Evolutionary conservation across 495 filamentous ascomycete species (phyloP), one percentile per base, ranked within the genome.

Genomic region (Letharia columbiana): DNA sequence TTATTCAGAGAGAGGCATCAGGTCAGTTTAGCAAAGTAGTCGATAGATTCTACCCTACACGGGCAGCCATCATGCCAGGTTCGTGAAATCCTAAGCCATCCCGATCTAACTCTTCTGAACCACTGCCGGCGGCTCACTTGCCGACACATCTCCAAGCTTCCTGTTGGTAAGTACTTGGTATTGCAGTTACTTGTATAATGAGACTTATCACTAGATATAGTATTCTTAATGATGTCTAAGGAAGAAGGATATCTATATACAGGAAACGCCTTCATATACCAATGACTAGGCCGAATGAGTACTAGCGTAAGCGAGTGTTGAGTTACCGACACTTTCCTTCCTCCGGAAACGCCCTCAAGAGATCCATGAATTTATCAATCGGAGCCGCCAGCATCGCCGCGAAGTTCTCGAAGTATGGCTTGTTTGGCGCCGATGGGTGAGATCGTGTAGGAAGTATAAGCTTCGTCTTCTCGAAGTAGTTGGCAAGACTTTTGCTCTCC

Each of bases 371-470:
- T 66, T 78, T 80, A 68, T 84, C 83, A n/a, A 84, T 61, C 10
- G 80, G 83, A 47, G 82, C 77, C 15, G 78, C 71, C 74, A 85
- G 49, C 68, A 85, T 66, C 10, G 78, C 81, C 15, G 70, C 77
- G 0, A 72, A 78, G 7, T 77, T 83, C 75, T 83, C 82, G 64
- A 78, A 82, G 1, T 78, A 80, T 9, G 80, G 81, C 63, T 76
- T 78, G 60, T 83, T 77, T 9, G 79, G 80, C 9, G 79, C 80
- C 42, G 33, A 68, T 4, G 74, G 75, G 63, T 77, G 76, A 39
- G 69, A 73, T 42, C 71, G 66, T 23, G 69, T 75, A 2, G 75
- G 61, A 67, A 66, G 66, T 61, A 64, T 74, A 66, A 70, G 63
- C 68, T 65, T 70, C 1, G 61, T 70, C 39, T 65, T 44, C 62